Evolutionary conservation across 352 stramenopile species (phyloP).

Genomic region (Salisapilia sapeloensis): DNA sequence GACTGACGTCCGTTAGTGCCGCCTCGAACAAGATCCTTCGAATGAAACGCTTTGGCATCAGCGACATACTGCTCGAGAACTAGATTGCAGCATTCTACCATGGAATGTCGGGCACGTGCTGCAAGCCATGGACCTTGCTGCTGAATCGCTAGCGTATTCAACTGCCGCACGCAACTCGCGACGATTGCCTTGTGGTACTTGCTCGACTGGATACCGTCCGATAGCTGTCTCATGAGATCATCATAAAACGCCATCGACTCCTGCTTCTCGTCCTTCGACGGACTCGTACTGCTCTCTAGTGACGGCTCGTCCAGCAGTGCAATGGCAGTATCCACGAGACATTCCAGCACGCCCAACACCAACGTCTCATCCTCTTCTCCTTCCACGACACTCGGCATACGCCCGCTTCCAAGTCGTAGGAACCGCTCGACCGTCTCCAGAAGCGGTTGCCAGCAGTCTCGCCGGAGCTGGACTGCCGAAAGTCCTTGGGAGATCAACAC

Average conservation of each 20-base stretch:
- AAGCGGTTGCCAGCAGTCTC: slow-evolving; percentile 31
- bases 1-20: slow-evolving; percentile 1
- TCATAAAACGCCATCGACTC: slow-evolving; percentile 21
- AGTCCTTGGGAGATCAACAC: slow-evolving; percentile 59
- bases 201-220: slow-evolving; percentile 31
- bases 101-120: slow-evolving; percentile 18
- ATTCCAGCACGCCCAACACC: slow-evolving; percentile 60
- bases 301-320: slow-evolving; percentile 11
- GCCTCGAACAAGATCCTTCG: neutral
- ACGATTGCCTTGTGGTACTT: slow-evolving; percentile 41
- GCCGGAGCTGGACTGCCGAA: slow-evolving; percentile 21
- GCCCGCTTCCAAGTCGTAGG: slow-evolving; percentile 28
- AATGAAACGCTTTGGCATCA: slow-evolving; percentile 11
- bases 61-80: slow-evolving; percentile 25
- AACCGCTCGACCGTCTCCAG: slow-evolving; percentile 48
- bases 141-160: slow-evolving; percentile 58
- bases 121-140: slow-evolving; percentile 25
- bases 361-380: slow-evolving; percentile 62
- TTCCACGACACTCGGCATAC: slow-evolving; percentile 33
- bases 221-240: slow-evolving; percentile 37
- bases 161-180: slow-evolving; percentile 56
- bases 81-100: slow-evolving; percentile 41
- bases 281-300: slow-evolving; percentile 3
- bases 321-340: slow-evolving; percentile 52
- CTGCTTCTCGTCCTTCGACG: slow-evolving; percentile 4